A percentile compares a stretch with the other conserved stretches of the same genome.
phyloP scores from a whole-genome alignment of 2,329 filamentous ascomycete genomes.

The Cyphellophora europaea region DNA sequence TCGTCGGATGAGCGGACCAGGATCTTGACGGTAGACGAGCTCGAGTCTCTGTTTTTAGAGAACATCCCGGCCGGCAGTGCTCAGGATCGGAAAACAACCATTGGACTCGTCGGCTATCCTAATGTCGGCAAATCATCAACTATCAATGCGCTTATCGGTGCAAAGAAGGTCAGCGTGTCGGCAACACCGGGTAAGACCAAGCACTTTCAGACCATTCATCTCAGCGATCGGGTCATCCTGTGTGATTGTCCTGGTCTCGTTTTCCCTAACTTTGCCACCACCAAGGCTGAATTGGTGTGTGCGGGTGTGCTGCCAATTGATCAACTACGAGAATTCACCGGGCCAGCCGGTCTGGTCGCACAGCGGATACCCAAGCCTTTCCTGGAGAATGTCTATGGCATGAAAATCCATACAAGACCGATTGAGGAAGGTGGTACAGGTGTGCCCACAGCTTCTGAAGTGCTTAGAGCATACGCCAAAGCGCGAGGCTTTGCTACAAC shows the following conservation, averaged over 20 bases:
- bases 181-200: constrained; percentile 97
- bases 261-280: constrained; percentile 94
- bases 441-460: constrained; percentile 70
- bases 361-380: constrained; percentile 79
- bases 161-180: constrained; percentile 97
- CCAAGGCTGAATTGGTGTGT: constrained; percentile 91
- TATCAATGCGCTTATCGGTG: constrained; percentile 96
- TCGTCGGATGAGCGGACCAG: constrained; percentile 39
- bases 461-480: constrained; percentile 76
- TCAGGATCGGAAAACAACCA: constrained; percentile 61
- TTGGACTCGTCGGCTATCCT: constrained; percentile 92
- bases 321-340: constrained; percentile 85
- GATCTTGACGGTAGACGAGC: constrained; percentile 85
- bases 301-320: constrained; percentile 94
- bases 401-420: constrained; percentile 72
- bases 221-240: constrained; percentile 79
- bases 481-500: constrained; percentile 86
- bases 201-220: constrained; percentile 96
- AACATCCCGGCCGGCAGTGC: constrained; percentile 53
- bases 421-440: constrained; percentile 90
- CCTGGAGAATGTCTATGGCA: constrained; percentile 87
- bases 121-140: constrained; percentile 76
- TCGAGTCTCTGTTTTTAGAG: constrained; percentile 78
- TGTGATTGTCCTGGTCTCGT: constrained; percentile 98
- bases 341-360: constrained; percentile 73